phyloP scores from a whole-genome alignment of 2,329 filamentous ascomycete genomes.

The Huntiella moniliformis region DNA sequence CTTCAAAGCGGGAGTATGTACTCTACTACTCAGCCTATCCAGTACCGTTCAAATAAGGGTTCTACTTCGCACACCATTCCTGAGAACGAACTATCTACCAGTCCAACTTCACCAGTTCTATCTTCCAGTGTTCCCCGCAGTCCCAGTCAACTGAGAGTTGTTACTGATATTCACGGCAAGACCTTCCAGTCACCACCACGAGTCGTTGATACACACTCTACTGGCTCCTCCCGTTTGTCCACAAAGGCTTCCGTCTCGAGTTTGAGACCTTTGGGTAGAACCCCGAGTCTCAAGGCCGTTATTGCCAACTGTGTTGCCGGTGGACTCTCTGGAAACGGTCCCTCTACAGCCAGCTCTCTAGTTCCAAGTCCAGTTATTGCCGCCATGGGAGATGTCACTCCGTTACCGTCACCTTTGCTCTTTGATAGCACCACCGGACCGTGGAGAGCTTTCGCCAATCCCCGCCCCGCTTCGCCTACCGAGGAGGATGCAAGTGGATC shows the following conservation, averaged over 20 bases:
- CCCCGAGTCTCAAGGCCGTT: conserved; percentile 41
- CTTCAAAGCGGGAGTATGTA: background rate
- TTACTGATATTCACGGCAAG: conserved; percentile 13
- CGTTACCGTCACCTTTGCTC: conserved; percentile 57
- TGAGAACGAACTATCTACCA: conserved; percentile 11
- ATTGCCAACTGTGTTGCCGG: conserved; percentile 30
- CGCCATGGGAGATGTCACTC: conserved; percentile 62
- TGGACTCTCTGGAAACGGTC: conserved; percentile 5
- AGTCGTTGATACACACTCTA: conserved; percentile 3
- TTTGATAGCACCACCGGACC: conserved; percentile 46
- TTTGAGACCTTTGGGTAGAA: conserved; percentile 35
- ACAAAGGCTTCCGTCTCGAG: conserved; percentile 26
- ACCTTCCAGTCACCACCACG: conserved; percentile 13
- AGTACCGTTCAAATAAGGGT: conserved; percentile 12
- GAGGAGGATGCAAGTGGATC: conserved; percentile 13
- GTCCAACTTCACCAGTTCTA: conserved; percentile 9
- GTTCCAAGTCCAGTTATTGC: conserved; percentile 57
- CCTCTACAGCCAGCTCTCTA: conserved; percentile 43
- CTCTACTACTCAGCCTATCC: conserved; percentile 4
- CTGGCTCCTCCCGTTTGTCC: conserved; percentile 16
- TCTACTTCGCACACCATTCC: conserved; percentile 10
- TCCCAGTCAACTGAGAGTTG: conserved; percentile 13
- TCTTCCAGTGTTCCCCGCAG: conserved; percentile 10
- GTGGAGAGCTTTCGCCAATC: conserved; percentile 34
- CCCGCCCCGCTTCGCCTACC: conserved; percentile 1